Base-by-base conservation (phyloP, 2,329 filamentous ascomycete genomes). In the Colletotrichum zoysiae region DNA sequence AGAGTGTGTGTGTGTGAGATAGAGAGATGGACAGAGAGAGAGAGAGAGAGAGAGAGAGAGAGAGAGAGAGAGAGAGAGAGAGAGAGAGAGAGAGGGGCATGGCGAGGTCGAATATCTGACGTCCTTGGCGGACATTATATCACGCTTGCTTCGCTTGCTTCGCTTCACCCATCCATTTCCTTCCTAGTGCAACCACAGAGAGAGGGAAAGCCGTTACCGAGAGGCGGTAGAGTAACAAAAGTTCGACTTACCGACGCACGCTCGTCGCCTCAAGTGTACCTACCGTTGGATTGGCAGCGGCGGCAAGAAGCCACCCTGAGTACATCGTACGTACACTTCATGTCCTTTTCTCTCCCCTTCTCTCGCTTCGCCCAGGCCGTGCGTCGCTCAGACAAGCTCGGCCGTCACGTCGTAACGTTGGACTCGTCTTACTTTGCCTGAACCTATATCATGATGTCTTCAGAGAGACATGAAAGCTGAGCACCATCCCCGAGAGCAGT, bases 321-420 rank as follows among this genome's bases (percentile, higher is more conserved):
- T 35, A 35, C 35, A 35, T 30, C 14, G 26, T 35, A 38, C 53
- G 53, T 53, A 44, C 63, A 12, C 44, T 63, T 53, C 46, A n/a
- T 55, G 11, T 12, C 38, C 3, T 26, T n/a, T 35, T 35, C 35
- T 35, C 35, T 9, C 9, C 9, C 9, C 35, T 35, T 30, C 26
- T 42, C 16, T 57, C 14, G 26, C 55, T n/a, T 59, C 35, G 53
- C 38, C 46, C 18, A 6, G 53, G 4, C n/a, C 33, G 53, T 46
- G 44, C 44, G 44, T 68, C 51, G 58, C 23, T 35, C 44, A 62
- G 35, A 67, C 30, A 64, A 60, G 65, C 65, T 59, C 59, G 46
- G 65, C 46, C 44, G 51, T 64, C 65, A 26, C 46, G 68, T 69
- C 65, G 30, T 26, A 56, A 60, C 46, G 64, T 53, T 53, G 42